Conservation (phyloP, 2,329 filamentous ascomycete species). For the Emergomyces orientalis region DNA sequence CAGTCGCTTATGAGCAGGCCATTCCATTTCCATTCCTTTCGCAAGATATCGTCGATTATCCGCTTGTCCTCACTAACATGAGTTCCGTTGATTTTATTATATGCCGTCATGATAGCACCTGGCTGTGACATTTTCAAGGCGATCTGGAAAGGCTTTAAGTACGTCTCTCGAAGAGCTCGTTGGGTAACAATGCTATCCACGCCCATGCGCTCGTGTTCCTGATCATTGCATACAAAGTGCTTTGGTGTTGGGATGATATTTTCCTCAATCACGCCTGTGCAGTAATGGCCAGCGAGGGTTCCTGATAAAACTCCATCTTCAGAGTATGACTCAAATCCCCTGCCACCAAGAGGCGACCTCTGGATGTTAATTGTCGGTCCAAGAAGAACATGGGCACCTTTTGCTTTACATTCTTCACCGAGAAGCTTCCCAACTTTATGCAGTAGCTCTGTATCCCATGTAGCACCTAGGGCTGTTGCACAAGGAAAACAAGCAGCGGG, state of each 20-base stretch:
- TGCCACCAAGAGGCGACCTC: conserved; percentile 69
- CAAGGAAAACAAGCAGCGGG: conserved; percentile 71
- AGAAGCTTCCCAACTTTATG: conserved; percentile 61
- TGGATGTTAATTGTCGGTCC: conserved; percentile 76
- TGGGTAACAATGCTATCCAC: conserved; percentile 38
- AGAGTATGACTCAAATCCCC: conserved; percentile 80
- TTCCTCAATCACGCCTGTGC: conserved; percentile 62
- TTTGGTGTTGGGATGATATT: conserved; percentile 71
- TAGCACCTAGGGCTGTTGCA: conserved; percentile 66
- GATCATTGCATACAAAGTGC: conserved; percentile 45
- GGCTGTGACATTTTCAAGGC: conserved; percentile 48
- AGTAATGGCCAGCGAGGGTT: conserved; percentile 61
- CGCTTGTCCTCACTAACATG: conserved; percentile 37
- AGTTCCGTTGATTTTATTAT: conserved; percentile 48
- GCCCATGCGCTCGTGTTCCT: conserved; percentile 38
- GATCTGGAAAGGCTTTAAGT: conserved; percentile 55
- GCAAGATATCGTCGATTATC: conserved; percentile 36
- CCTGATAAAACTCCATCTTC: conserved; percentile 73
- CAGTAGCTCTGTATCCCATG: conserved; percentile 65
- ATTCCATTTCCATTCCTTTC: conserved; percentile 41
- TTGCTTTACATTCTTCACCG: conserved; percentile 61
- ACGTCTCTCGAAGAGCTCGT: conserved; percentile 53
- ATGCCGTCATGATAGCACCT: conserved; percentile 50
- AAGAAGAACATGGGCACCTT: conserved; percentile 63
- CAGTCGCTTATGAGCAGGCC: conserved; percentile 41